phyloP scores from a whole-genome alignment of 2,329 filamentous ascomycete species.

The Ophiostoma novo-ulmi region DNA sequence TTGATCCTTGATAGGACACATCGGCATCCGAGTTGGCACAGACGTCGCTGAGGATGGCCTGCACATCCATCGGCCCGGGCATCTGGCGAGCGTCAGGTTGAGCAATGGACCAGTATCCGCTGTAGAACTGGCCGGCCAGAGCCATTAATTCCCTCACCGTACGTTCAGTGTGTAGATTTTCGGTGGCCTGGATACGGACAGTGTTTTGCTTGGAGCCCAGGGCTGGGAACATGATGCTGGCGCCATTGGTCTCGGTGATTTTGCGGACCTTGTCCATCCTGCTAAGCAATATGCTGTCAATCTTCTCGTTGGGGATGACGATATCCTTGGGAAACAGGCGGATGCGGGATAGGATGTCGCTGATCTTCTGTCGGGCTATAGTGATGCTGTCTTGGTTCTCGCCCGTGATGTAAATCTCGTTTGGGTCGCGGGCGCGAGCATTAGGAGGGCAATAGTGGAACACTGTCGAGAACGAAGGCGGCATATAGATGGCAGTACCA shows the following conservation, averaged over 20 bases:
- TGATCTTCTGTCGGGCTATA: conserved; percentile 83
- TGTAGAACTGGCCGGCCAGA: conserved; percentile 94
- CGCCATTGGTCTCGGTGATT: conserved; percentile 94
- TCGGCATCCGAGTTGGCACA: conserved; percentile 95
- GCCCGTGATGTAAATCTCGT: conserved; percentile 93
- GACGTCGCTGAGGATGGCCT: conserved; percentile 89
- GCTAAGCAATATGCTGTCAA: conserved; percentile 86
- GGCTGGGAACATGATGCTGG: conserved; percentile 86
- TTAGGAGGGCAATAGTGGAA: conserved; percentile 85
- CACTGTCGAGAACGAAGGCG: conserved; percentile 84
- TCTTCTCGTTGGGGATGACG: conserved; percentile 81
- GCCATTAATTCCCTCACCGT: conserved; percentile 95
- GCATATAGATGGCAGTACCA: conserved; percentile 96
- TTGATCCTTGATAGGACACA: conserved; percentile 87
- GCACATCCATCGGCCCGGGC: conserved; percentile 66
- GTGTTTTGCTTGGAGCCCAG: conserved; percentile 78
- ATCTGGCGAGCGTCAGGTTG: conserved; percentile 61
- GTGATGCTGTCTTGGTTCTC: conserved; percentile 79
- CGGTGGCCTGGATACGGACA: conserved; percentile 85
- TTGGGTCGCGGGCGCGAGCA: conserved; percentile 73
- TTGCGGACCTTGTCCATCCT: conserved; percentile 95
- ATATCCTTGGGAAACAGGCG: conserved; percentile 91
- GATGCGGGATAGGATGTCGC: conserved; percentile 73
- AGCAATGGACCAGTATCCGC: conserved; percentile 91
- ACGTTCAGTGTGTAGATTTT: conserved; percentile 89